Base-by-base conservation (phyloP, 192 early-diverging fungal species). In the Podila epigama region DNA sequence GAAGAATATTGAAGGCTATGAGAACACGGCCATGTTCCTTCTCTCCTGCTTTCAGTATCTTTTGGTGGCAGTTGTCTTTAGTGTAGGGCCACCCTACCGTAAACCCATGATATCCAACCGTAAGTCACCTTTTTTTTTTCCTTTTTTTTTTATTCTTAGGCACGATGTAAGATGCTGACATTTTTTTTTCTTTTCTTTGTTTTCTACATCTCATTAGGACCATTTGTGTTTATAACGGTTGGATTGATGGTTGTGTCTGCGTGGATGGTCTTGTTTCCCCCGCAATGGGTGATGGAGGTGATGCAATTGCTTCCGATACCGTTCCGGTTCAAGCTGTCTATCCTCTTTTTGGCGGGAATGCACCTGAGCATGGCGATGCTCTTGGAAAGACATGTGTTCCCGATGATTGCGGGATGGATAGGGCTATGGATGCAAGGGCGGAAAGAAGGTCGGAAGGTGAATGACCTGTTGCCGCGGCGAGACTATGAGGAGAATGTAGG, bases 1-100 rank as follows among this genome's bases (percentile, higher is more conserved):
- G 20, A 80, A 91, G 68, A 82, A 89, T 32, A 92, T 95, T 57
- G 60, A 70, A 35, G 89, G 93, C 66, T 94, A 84, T 67, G 98
- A 99, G 72, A 97, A 98, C 77, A 94, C 94, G 6, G 90, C 87
- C 8, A 83, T 99, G 60, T 99, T 99, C 79, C 68, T 97, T 58
- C 37, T 93, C 6, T 95, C 93, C 25, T 92, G 91, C 37, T 99
- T 90, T 75, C 96, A 98, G 84, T 99, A 99, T 75, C 84, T 98
- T 28, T 75, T 94, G 6, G 88, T 93, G 8, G 96, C 95, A 0
- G 83, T 94, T 39, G 94, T 97, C 20, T 97, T 98, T 73, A 95
- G 93, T 82, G 94, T 95, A 5, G 98, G 98, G 0, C 93, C 94
- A 31, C 98, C 97, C 1, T 99, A 97, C 67, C 90, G 96, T 60